Conservation (phyloP, 345 rosid genomes). For the Tarenaya hassleriana region DNA sequence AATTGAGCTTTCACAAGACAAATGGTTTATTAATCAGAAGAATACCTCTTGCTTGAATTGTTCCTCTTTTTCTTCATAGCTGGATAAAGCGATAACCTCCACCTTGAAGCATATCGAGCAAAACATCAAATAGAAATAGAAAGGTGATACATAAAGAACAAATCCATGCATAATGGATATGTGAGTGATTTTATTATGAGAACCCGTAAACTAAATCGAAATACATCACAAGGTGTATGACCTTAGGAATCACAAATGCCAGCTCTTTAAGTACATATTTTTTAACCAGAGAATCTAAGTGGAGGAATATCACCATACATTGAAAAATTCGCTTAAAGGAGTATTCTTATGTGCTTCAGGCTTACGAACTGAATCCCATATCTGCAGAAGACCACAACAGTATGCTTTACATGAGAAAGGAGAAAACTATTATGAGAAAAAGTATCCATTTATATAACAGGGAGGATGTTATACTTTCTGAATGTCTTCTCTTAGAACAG, state of each 20-base stretch:
- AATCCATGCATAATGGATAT: not conserved
- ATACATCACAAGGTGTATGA: conserved; percentile 8
- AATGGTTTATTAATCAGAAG: conserved; percentile 4
- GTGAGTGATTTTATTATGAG: not conserved
- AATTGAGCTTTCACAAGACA: conserved; percentile 6
- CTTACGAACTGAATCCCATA: conserved; percentile 80
- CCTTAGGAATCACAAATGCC: not conserved
- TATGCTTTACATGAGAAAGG: conserved; percentile 10
- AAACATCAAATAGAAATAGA: not conserved
- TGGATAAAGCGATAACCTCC: conserved; percentile 73
- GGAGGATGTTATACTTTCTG: conserved; percentile 45
- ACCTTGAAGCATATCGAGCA: conserved; percentile 40
- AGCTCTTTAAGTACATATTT: no score
- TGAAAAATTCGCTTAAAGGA: conserved; percentile 75
- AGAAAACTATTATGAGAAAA: conserved; percentile 3
- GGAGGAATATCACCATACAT: conserved; percentile 37
- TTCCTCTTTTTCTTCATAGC: conserved; percentile 70
- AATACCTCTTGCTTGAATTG: conserved; percentile 69
- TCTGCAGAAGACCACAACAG: conserved; percentile 36
- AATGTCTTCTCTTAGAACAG: conserved; percentile 62
- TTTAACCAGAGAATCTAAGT: not conserved
- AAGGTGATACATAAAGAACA: not conserved
- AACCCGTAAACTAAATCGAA: not conserved
- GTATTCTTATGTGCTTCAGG: conserved; percentile 62
- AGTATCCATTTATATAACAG: not conserved